Evolutionary conservation across 371 early-diverging fungal genomes (phyloP).

Genomic region (Syncephalis fuscata): DNA sequence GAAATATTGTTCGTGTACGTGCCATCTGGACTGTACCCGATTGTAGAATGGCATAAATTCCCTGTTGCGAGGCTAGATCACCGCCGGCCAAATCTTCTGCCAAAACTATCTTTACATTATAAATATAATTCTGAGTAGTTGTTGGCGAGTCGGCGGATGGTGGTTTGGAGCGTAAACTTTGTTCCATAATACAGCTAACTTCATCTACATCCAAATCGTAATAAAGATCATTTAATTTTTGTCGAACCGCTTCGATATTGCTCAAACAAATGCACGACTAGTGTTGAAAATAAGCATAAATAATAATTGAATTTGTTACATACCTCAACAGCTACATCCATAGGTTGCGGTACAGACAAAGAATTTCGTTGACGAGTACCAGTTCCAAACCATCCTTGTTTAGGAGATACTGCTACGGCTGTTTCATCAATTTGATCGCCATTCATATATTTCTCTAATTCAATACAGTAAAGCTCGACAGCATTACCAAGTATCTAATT

Average conservation of each 20-base stretch:
- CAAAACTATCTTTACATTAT: slow-evolving; percentile 30
- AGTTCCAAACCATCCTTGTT: no score
- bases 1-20: slow-evolving; percentile 42
- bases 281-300: no score
- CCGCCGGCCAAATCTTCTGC: slow-evolving; percentile 26
- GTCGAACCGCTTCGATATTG: slow-evolving; percentile 43
- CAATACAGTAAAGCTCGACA: no score
- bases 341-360: no score
- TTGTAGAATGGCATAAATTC: slow-evolving; percentile 53
- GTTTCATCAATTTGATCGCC: no score
- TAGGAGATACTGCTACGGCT: no score
- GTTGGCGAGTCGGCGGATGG: not conserved
- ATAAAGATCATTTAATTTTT: slow-evolving; percentile 36
- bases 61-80: slow-evolving; percentile 34
- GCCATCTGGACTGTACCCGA: slow-evolving; percentile 33
- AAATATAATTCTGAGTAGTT: not conserved
- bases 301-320: no score
- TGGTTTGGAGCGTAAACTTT: not conserved
- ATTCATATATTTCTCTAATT: no score
- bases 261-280: slow-evolving; percentile 38
- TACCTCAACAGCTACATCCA: no score
- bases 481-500: no score
- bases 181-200: slow-evolving; percentile 8
- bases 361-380: no score
- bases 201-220: slow-evolving; percentile 48